Evolutionary conservation across 306 rosid genomes (phyloP).

Genomic region (Comarum palustre): DNA sequence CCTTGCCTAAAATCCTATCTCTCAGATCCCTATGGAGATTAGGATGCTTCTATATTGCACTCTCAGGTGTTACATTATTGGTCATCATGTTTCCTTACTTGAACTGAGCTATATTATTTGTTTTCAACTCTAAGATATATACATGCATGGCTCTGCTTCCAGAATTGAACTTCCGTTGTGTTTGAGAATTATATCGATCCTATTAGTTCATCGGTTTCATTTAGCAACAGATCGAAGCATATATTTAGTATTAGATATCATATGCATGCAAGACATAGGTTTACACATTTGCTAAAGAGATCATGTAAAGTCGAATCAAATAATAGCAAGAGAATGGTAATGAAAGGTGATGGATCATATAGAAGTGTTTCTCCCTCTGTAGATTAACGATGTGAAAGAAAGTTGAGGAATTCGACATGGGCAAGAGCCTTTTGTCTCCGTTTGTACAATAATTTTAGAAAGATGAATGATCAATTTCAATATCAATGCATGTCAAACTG

Average conservation of each 20-base stretch:
- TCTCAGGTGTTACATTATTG: neutral
- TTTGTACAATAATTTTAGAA: neutral
- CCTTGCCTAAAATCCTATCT: neutral
- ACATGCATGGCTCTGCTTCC: neutral
- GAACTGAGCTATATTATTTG: too few species aligned
- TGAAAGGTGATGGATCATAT: neutral
- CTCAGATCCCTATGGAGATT: slow-evolving; percentile 4
- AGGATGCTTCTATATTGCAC: neutral
- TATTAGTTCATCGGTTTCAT: too few species aligned
- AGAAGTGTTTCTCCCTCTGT: neutral
- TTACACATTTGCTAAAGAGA: neutral
- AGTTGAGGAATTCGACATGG: neutral
- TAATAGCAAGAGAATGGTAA: neutral
- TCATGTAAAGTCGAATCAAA: neutral
- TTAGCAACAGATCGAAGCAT: neutral
- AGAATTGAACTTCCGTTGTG: neutral
- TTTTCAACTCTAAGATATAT: too few species aligned
- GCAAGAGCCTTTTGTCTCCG: neutral
- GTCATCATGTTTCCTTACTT: neutral
- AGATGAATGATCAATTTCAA: neutral
- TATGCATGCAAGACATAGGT: neutral
- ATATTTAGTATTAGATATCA: neutral
- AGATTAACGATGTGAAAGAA: neutral
- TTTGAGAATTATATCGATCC: neutral
- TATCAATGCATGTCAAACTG: neutral